A percentile compares a stretch with the other conserved stretches of the same genome.
These are phyloP conservation scores for Pterulicium gracile DNA, from an alignment of 1,284 basidiomycete genomes.

Conservation along the genomic window DNA sequence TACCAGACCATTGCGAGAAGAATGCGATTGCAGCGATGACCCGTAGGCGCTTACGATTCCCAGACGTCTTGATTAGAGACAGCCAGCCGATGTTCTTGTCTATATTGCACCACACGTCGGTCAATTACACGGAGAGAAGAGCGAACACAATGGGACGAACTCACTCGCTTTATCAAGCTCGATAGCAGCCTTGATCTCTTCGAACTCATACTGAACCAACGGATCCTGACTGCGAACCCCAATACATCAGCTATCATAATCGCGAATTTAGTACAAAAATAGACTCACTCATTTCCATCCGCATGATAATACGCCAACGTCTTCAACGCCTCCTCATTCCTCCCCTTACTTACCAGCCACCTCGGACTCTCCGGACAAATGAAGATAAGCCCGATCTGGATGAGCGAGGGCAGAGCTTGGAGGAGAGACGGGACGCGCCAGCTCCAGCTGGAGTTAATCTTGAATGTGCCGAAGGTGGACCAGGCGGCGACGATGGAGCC, in stretches of 20 bases:
- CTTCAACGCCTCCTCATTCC: conserved; percentile 12
- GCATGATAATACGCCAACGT: conserved; percentile 16
- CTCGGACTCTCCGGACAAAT: conserved; percentile 24
- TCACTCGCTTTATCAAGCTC: conserved; percentile 38
- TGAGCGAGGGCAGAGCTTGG: conserved; percentile 23
- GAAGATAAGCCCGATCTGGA: conserved; percentile 21
- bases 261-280: background rate
- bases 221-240: conserved; percentile 17
- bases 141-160: background rate
- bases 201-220: conserved; percentile 61
- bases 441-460: conserved; percentile 17
- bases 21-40: conserved; percentile 62
- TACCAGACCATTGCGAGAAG: conserved; percentile 70
- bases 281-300: conserved; percentile 10
- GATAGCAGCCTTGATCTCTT: conserved; percentile 70
- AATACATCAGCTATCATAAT: background rate
- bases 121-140: background rate
- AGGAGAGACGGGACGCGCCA: conserved; percentile 28
- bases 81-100: conserved; percentile 51
- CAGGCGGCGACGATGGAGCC: background rate
- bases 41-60: conserved; percentile 57
- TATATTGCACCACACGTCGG: conserved; percentile 16
- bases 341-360: conserved; percentile 20
- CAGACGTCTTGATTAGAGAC: conserved; percentile 42
- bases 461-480: conserved; percentile 21